Evolutionary conservation across 225 moss, liverwort and hornwort genomes (phyloP).

Genomic region (Climacium dendroides): DNA sequence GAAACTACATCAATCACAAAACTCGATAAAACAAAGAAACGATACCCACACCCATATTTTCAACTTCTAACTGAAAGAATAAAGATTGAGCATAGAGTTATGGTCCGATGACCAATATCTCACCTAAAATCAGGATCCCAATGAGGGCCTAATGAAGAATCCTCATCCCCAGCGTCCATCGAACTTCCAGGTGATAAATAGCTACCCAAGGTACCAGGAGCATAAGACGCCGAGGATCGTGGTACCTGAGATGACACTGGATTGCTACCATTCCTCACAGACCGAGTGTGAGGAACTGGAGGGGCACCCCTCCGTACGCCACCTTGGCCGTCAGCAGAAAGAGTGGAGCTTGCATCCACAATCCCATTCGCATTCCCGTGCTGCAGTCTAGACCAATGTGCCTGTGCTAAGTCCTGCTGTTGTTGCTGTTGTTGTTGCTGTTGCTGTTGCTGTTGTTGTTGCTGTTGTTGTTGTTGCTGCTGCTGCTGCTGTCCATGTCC

Average conservation of each 20-base stretch:
- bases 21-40: not conserved
- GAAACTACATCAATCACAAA: not conserved
- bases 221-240: conserved; percentile 12
- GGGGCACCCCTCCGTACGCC: conserved; percentile 24
- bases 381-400: conserved; percentile 40
- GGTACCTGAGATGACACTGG: conserved; percentile 3
- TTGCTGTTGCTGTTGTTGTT: not conserved
- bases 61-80: not conserved
- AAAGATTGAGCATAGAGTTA: not conserved
- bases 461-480: not conserved
- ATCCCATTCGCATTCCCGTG: conserved; percentile 18
- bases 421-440: conserved; percentile 13
- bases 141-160: conserved; percentile 18
- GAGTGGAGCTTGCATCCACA: conserved; percentile 6
- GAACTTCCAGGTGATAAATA: conserved; percentile 23
- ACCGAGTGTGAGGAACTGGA: conserved; percentile 18
- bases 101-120: not conserved
- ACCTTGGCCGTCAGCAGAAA: conserved; percentile 10
- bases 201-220: conserved; percentile 28
- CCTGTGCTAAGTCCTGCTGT: conserved; percentile 19
- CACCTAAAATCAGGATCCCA: conserved; percentile 49
- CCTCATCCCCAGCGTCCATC: conserved; percentile 28
- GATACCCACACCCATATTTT: not conserved
- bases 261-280: conserved; percentile 18
- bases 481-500: conserved; percentile 19